Percentiles rank a stretch among this genome's conserved stretches.
Conservation (phyloP, 2,329 filamentous ascomycete species). For the Fusarium pininemorale region DNA sequence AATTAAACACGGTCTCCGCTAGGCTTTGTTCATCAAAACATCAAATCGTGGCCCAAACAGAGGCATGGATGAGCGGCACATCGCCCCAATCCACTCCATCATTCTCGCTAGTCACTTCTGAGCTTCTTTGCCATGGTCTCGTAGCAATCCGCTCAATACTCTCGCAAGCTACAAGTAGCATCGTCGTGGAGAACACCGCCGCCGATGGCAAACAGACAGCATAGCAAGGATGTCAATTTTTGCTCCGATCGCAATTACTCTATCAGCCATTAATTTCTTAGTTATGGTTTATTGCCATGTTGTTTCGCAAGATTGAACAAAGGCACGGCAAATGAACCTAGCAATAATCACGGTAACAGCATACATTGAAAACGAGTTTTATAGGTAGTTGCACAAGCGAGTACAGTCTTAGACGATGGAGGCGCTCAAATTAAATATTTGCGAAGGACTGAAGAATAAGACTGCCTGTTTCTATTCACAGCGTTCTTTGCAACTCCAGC, state of each 20-base stretch:
- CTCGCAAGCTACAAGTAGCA: neutral
- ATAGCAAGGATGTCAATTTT: neutral
- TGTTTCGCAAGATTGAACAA: fast-evolving
- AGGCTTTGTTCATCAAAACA: fast-evolving
- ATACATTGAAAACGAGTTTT: fast-evolving
- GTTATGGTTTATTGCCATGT: fast-evolving
- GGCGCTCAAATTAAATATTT: fast-evolving
- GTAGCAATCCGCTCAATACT: fast-evolving
- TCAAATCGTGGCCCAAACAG: fast-evolving
- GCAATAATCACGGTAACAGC: neutral
- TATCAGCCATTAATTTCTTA: no score
- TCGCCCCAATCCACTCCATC: neutral
- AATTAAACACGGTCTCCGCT: fast-evolving
- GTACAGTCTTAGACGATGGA: fast-evolving
- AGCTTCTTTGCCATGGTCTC: no score
- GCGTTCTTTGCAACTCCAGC: fast-evolving
- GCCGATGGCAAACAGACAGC: neutral
- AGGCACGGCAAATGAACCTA: fast-evolving
- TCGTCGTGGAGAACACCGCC: neutral
- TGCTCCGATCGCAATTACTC: neutral
- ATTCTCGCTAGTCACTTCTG: neutral
- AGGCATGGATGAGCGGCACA: neutral
- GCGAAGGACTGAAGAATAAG: fast-evolving
- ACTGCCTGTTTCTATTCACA: no score
- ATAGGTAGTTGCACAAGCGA: fast-evolving